Conservation (phyloP, 225 moss, liverwort and hornwort species). For the Anthoceros angustus region DNA sequence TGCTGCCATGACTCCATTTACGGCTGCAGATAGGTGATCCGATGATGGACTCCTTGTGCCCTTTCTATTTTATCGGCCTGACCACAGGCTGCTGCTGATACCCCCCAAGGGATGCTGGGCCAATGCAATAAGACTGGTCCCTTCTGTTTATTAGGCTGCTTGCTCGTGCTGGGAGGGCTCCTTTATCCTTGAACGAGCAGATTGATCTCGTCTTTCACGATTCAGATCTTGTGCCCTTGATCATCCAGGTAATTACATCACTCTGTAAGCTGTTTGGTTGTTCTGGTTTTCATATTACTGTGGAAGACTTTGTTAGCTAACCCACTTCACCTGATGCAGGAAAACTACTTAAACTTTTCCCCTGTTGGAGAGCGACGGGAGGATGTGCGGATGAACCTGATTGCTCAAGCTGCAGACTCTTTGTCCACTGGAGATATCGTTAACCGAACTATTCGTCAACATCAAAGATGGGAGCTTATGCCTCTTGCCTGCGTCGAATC, state of each 20-base stretch:
- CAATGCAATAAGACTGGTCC: not conserved
- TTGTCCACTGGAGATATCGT: slow-evolving; percentile 8
- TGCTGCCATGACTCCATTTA: slow-evolving; percentile 9
- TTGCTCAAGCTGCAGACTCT: slow-evolving; percentile 8
- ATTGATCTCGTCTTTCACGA: slow-evolving; percentile 11
- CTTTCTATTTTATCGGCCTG: too few species aligned
- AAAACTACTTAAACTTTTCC: slow-evolving; percentile 8
- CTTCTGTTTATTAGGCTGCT: slow-evolving; percentile 2
- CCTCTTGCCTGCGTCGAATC: slow-evolving; percentile 11
- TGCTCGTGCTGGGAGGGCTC: slow-evolving; percentile 1
- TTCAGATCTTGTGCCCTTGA: slow-evolving; percentile 8
- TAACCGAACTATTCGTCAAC: slow-evolving; percentile 5
- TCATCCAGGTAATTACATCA: slow-evolving; percentile 7
- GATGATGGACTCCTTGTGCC: too few species aligned
- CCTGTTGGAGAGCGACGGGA: slow-evolving; percentile 7
- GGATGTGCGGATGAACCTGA: slow-evolving; percentile 7
- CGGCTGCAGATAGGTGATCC: slow-evolving; percentile 8
- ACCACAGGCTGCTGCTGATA: too few species aligned
- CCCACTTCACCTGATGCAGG: not conserved
- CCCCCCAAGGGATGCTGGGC: too few species aligned
- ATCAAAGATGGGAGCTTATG: slow-evolving; percentile 12
- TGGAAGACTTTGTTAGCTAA: not conserved
- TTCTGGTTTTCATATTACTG: not conserved
- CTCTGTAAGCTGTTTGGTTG: not conserved
- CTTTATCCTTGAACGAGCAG: slow-evolving; percentile 4